phyloP scores from a whole-genome alignment of 352 stramenopile genomes.

The Phytophthora capsici region DNA sequence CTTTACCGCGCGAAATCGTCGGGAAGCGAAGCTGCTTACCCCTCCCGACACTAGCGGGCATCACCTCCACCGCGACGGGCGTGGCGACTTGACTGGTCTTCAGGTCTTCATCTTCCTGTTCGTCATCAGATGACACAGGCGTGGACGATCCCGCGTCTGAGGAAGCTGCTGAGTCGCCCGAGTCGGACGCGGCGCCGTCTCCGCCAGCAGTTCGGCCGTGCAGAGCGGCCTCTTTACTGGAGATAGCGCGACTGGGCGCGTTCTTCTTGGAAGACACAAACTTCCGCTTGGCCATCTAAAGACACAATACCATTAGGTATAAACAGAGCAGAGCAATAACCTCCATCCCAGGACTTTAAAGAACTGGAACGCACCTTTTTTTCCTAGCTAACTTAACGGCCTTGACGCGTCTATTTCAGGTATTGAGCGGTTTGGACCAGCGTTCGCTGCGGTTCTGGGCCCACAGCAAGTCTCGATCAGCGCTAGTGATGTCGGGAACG shows the following conservation, averaged over 20 bases:
- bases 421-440: neutral
- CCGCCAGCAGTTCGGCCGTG: slow-evolving; percentile 45
- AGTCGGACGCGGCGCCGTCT: slow-evolving; percentile 34
- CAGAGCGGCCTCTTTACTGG: slow-evolving; percentile 85
- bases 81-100: slow-evolving; percentile 25
- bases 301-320: slow-evolving; percentile 2
- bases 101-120: slow-evolving; percentile 39
- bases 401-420: slow-evolving; percentile 33
- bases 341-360: slow-evolving; percentile 1
- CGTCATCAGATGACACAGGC: slow-evolving; percentile 42
- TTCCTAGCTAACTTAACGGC: slow-evolving; percentile 24
- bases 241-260: slow-evolving; percentile 75
- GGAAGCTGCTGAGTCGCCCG: slow-evolving; percentile 39
- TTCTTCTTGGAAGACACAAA: slow-evolving; percentile 91
- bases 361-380: slow-evolving; percentile 28
- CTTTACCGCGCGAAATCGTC: slow-evolving; percentile 76
- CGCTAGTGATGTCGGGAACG: neutral
- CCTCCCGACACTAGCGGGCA: slow-evolving; percentile 70
- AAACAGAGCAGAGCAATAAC: slow-evolving; percentile 1
- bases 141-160: slow-evolving; percentile 48
- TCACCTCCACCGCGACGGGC: slow-evolving; percentile 64
- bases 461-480: neutral
- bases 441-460: slow-evolving; percentile 14
- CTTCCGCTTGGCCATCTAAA: slow-evolving; percentile 80
- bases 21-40: slow-evolving; percentile 86